Evolutionary conservation across 495 filamentous ascomycete species (phyloP), one percentile per base, ranked within the genome.

Genomic region (Thozetella sp.): DNA sequence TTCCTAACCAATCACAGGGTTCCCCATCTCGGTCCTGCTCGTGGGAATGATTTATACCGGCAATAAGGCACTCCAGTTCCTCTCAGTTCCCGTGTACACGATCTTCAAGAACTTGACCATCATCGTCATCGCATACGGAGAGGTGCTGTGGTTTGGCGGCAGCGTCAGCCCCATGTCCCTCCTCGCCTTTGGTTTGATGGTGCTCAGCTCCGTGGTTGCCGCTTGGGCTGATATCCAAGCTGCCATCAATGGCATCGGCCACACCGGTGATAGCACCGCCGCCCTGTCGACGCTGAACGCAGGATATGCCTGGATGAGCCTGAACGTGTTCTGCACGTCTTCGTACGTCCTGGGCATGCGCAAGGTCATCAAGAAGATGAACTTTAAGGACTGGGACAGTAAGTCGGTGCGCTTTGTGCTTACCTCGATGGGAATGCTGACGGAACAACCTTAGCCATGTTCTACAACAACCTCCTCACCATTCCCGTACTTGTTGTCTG

Each of bases 61-160:
- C 69, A 93, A 91, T 71, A 97, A 97, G 79, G 94, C 95, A 22
- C 88, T 99, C 53, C 93, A 97, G 74, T 98, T 87, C 78, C 89
- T 99, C 58, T 97, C 92, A 19, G 96, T 99, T 54, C 95, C 95
- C 13, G 95, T 99, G 2, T 99, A 99, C 80, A 99, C 95, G 53
- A 99, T 99, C 74, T 99, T 99, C 86, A 99, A 99, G 84, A 99
- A 99, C 75, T 75, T 99, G 80, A 98, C 95, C 53, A 99, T 95
- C 75, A 99, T 99, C 65, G 86, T 98, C 34, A 98, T 98, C 68
- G 95, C 95, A 53, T 99, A 99, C 68, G 95, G 95, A 59, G 95
- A 99, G 79, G 95, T 99, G 25, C 83, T 99, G 58, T 99, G 95
- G 95, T 99, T 99, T 70, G 95, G 95, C 61, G 95, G 95, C 69